These are phyloP conservation scores for Populus nigra DNA, from an alignment of 345 rosid genomes.

Conservation along the genomic window DNA sequence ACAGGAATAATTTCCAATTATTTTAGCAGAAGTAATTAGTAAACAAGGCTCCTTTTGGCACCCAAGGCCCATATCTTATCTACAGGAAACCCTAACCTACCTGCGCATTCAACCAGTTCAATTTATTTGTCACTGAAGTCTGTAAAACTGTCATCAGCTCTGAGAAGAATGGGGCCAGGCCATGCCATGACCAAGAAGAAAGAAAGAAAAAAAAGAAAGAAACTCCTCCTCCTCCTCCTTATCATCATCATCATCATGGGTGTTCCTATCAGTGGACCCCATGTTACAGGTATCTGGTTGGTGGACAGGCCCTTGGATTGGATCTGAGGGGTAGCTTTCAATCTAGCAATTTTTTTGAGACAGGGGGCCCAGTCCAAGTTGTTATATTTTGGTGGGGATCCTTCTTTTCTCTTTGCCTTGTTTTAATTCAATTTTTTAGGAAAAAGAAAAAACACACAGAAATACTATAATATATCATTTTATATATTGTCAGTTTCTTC, in stretches of 20 bases:
- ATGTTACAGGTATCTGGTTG: conserved; percentile 13
- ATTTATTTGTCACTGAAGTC: conserved; percentile 5
- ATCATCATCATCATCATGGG: background rate
- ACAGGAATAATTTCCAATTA: too few relatives aligned
- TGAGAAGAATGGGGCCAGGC: background rate
- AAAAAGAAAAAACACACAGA: background rate
- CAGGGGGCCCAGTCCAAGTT: conserved; percentile 12
- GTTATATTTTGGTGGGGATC: background rate
- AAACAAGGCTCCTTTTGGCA: background rate
- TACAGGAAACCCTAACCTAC: background rate
- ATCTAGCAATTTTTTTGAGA: conserved; percentile 6
- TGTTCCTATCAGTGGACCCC: conserved; percentile 11
- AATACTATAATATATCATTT: background rate
- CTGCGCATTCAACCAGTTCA: conserved; percentile 1
- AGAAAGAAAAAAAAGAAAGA: background rate
- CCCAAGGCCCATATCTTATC: background rate
- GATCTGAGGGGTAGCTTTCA: conserved; percentile 33
- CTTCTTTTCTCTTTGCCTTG: background rate
- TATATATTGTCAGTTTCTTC: conserved; percentile 16
- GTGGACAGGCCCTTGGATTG: conserved; percentile 34
- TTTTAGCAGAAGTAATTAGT: background rate
- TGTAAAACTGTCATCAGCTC: background rate
- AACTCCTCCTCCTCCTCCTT: too few relatives aligned
- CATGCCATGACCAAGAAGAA: background rate
- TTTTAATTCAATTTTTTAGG: background rate